These are phyloP conservation scores for Cucumis cinereus DNA, from an alignment of 306 rosid genomes.

Conservation along the genomic window DNA sequence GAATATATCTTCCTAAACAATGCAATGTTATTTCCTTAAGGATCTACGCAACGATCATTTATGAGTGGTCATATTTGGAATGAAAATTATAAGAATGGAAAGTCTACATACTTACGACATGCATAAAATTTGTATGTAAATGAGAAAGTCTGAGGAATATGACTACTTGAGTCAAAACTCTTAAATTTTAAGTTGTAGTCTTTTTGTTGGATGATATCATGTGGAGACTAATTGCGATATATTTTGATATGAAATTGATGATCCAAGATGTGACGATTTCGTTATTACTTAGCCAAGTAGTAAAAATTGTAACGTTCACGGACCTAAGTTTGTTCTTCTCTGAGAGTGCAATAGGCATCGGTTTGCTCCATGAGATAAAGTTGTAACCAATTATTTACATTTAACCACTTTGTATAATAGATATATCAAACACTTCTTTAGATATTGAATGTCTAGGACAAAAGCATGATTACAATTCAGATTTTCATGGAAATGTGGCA, in stretches of 20 bases:
- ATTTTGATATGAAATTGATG: too few relatives aligned
- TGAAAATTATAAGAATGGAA: background rate
- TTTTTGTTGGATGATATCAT: too few relatives aligned
- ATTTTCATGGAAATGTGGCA: slow-evolving; percentile 6
- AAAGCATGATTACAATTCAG: background rate
- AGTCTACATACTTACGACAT: background rate
- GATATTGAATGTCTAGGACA: background rate
- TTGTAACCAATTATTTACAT: too few relatives aligned
- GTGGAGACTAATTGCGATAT: too few relatives aligned
- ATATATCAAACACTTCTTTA: background rate
- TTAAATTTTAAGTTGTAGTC: too few relatives aligned
- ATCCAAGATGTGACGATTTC: too few relatives aligned
- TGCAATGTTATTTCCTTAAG: background rate
- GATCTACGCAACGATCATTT: background rate
- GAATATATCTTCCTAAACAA: background rate
- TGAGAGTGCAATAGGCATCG: too few relatives aligned
- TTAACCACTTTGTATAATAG: background rate
- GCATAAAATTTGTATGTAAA: background rate
- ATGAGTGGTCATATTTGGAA: background rate
- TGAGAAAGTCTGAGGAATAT: background rate
- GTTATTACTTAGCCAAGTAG: too few relatives aligned
- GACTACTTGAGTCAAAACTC: background rate
- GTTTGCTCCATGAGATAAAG: too few relatives aligned
- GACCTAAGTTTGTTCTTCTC: too few relatives aligned
- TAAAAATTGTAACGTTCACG: too few relatives aligned